Base-by-base conservation (phyloP, 2,329 filamentous ascomycete species). In the Cladosporium sp. region DNA sequence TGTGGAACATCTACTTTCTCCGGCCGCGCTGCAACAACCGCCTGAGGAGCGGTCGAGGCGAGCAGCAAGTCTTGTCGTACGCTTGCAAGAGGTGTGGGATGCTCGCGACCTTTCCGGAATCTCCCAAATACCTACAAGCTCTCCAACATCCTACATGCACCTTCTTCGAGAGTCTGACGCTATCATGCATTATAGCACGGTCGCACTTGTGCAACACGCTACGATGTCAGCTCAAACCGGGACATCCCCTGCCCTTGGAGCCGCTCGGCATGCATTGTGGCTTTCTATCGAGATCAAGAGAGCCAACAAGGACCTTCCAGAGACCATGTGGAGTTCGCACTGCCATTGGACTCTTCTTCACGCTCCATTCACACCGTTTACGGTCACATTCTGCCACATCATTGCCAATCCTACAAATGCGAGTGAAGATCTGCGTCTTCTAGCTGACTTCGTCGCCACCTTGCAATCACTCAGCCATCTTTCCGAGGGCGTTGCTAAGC, bases 331-430 rank as follows among this genome's bases (percentile, higher is more conserved):
- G 68, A 52, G 55, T 18, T 59, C 59, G 6, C 66, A 67, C n/a
- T 66, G 64, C 51, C 64, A 67, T n/a, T 68, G 67, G 68, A 67
- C 65, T 15, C 59, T 86, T 30, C 77, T 87, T 26, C 80, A 86
- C 67, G 83, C 83, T 2, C 86, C 86, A 0, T 88, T 88, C 70
- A 83, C 85, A 0, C 86, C 86, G 0, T 86, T 87, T 71, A 86
- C 87, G 64, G 83, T 87, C 30, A 77, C 88, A 30, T 87, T 88
- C 74, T 72, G 72, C 65, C 66, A 73, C 21, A 68, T 77, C 58
- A 69, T 70, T 32, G 68, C 70, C 2, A 59, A 67, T 30, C 64
- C 66, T 2, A 41, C 36, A 14, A 59, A 47, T 18, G 55, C 68
- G 12, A 26, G 52, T 21, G 58, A 64, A 3, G 72, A 74, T 54